Conservation (phyloP, 805 yeast species). For the Blastobotrys peoriensis region DNA sequence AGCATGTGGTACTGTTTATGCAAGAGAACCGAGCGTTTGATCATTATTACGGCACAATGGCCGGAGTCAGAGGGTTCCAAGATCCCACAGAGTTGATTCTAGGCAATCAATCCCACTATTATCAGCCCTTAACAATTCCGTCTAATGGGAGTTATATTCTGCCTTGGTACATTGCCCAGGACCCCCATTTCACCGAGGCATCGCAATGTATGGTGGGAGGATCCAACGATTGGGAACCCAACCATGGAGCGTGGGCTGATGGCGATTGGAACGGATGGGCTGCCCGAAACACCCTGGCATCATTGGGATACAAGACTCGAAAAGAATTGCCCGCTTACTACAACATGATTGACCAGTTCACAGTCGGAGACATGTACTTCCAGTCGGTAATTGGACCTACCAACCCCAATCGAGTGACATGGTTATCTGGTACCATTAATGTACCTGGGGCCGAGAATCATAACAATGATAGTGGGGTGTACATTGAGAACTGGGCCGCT, state of each 20-base stretch:
- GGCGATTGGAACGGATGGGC: conserved; percentile 21
- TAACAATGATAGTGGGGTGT: conserved; percentile 19
- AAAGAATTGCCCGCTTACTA: conserved; percentile 20
- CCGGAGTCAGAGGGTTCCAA: conserved; percentile 23
- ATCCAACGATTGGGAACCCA: conserved; percentile 20
- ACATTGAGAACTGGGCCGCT: conserved; percentile 19
- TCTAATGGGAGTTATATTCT: conserved; percentile 9
- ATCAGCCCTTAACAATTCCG: conserved; percentile 16
- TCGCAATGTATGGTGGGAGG: conserved; percentile 19
- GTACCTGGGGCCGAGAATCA: conserved; percentile 17
- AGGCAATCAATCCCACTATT: conserved; percentile 9
- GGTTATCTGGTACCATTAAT: conserved; percentile 23
- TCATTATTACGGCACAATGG: conserved; percentile 21
- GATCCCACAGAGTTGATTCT: conserved; percentile 19
- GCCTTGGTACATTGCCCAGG: conserved; percentile 17
- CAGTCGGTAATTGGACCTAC: conserved; percentile 24
- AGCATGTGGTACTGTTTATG: conserved; percentile 20
- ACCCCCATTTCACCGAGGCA: conserved; percentile 12
- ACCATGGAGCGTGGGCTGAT: conserved; percentile 20
- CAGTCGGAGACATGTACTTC: conserved; percentile 22
- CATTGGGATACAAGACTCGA: conserved; percentile 19
- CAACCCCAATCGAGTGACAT: conserved; percentile 22
- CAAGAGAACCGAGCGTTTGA: conserved; percentile 23
- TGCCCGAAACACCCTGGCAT: conserved; percentile 16
- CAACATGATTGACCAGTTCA: conserved; percentile 19